Evolutionary conservation across 345 rosid genomes (phyloP), one percentile per base, ranked within the genome.

Genomic region (Lenwebbia sp.): DNA sequence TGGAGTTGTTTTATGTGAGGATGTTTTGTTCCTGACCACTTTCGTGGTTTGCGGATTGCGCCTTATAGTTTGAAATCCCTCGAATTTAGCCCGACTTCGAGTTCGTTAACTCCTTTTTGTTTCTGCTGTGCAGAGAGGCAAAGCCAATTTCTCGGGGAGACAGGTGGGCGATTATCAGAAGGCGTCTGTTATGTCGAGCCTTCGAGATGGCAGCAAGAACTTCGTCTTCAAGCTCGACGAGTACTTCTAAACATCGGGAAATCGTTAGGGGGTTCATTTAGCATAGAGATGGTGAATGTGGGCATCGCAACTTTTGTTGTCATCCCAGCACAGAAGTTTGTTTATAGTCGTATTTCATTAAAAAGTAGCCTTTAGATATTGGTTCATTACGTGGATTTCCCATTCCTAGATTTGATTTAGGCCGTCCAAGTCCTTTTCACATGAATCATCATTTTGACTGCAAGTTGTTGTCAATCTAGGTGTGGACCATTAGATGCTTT

Each of bases 101-200:
- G 33, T 54, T 51, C 7, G 44, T 40, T 26, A 19, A 33, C 9
- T 76, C 15, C 30, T 70, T 41, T 37, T 76, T 54, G 25, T 17
- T 84, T 15, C 14, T 37, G 41, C 19, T 19, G 14, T 75, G 88
- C 93, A 94, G 98, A 94, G 98, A 90, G 98, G 97, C 70, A 96
- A 95, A 84, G 89, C 97, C 4, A 95, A 93, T 88, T 95, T 97
- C 87, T 97, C 0, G 26, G 96, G 93, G 93, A 94, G 93, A 90
- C 90, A 99, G 89, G 98, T 97, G 10, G 97, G 96, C 70, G 96
- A 95, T 70, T 95, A 97, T 89, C 96, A 96, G 87, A 96, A 93
- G 91, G 98, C 98, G 47, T 97, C 96, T 52, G 94, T 97, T 13
- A 97, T 97, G 97, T 93, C 96, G 10, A 91, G 93, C 86, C 94